These are phyloP conservation scores for Cystobasidium tubakii DNA, from an alignment of 768 basidiomycete species.

Conservation along the genomic window DNA sequence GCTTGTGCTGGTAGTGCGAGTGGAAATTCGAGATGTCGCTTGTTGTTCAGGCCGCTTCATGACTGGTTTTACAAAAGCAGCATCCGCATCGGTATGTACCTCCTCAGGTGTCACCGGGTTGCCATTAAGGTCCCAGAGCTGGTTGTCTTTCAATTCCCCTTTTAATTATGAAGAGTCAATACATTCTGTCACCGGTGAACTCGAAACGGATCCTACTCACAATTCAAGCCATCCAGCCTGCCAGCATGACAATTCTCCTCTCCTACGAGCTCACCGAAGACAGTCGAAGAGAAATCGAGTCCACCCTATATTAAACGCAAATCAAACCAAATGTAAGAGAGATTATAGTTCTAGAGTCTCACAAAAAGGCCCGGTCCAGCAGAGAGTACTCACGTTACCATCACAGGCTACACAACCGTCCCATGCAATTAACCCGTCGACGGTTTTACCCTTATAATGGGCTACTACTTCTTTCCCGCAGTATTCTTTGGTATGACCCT, in stretches of 20 bases:
- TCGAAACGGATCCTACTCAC: neutral
- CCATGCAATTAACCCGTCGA: neutral
- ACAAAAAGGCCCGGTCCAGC: too few species aligned
- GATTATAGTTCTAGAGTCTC: too few species aligned
- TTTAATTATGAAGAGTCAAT: neutral
- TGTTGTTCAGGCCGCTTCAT: too few species aligned
- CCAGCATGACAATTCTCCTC: conserved; percentile 13
- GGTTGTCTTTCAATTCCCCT: conserved; percentile 13
- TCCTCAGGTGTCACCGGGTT: neutral
- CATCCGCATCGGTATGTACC: neutral
- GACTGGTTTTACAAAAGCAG: too few species aligned
- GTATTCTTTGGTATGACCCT: neutral
- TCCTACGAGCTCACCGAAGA: conserved; percentile 13
- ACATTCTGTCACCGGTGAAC: neutral
- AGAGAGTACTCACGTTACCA: neutral
- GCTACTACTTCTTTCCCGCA: neutral
- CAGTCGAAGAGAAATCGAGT: conserved; percentile 21
- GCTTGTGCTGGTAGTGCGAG: too few species aligned
- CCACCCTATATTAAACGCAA: neutral
- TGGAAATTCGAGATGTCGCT: too few species aligned
- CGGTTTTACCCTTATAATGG: neutral
- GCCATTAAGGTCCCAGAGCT: conserved; percentile 13
- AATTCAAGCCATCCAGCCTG: conserved; percentile 10
- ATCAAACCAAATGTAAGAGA: too few species aligned
- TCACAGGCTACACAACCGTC: neutral